Conservation (phyloP, 2,329 filamentous ascomycete species). For the Alternaria sp. region DNA sequence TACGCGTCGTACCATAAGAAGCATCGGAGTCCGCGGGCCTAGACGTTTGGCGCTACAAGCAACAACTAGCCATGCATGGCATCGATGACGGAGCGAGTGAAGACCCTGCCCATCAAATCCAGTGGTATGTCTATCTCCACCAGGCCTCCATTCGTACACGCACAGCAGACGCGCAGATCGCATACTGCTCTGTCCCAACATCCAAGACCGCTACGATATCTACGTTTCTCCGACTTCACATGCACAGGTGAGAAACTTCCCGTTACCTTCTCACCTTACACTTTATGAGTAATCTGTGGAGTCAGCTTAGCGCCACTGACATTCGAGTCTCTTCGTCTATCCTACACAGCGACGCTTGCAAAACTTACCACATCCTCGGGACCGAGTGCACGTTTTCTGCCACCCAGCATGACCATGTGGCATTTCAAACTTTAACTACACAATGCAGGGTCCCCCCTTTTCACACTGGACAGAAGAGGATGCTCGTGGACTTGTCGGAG, state of each 20-base stretch:
- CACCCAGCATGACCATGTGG: constrained; percentile 2
- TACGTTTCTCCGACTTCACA: background rate
- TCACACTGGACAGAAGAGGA: background rate
- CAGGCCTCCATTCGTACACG: background rate
- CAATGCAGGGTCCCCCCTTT: background rate
- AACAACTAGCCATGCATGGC: background rate
- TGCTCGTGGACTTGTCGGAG: background rate
- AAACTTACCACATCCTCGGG: constrained; percentile 1
- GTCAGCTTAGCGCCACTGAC: background rate
- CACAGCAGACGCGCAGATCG: background rate
- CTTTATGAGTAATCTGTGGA: background rate
- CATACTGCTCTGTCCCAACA: background rate
- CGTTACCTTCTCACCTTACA: background rate
- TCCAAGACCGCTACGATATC: background rate
- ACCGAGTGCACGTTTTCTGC: constrained; percentile 2
- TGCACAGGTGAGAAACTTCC: background rate
- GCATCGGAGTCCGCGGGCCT: background rate
- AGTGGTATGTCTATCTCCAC: background rate
- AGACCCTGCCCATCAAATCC: background rate
- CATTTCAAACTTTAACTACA: background rate
- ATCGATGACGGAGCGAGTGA: background rate
- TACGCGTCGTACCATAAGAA: background rate
- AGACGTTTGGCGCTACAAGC: background rate
- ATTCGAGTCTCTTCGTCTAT: background rate
- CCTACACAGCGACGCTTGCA: background rate